Conservation (phyloP, 192 early-diverging fungal genomes). For the Anaeromyces robustus region DNA sequence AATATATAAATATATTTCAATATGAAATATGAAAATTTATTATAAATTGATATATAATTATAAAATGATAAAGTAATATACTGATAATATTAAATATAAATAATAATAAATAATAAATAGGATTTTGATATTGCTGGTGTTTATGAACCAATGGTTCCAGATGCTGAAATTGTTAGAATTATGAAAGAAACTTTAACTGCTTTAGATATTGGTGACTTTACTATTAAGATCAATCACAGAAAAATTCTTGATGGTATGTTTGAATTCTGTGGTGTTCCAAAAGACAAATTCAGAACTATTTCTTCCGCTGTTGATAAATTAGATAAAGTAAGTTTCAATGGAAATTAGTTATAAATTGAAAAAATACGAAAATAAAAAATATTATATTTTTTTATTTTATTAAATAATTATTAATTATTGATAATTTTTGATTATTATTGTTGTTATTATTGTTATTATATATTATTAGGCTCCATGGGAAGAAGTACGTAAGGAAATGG, state of each 20-base stretch:
- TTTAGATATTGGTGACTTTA: conserved; percentile 77
- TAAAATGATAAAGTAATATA: too few relatives aligned
- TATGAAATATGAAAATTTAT: too few relatives aligned
- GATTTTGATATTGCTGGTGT: conserved; percentile 95
- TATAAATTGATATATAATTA: too few relatives aligned
- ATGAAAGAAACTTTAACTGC: conserved; percentile 62
- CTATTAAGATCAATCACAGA: conserved; percentile 91
- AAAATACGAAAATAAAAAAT: not conserved
- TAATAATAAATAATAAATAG: conserved; percentile 9
- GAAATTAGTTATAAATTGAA: not conserved
- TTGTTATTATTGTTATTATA: too few relatives aligned
- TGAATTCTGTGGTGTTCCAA: conserved; percentile 84
- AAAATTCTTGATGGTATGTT: conserved; percentile 97
- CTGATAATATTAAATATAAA: too few relatives aligned
- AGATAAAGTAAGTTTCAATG: conserved; percentile 70
- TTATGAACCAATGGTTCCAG: conserved; percentile 94
- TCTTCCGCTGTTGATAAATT: conserved; percentile 97
- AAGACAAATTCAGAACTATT: conserved; percentile 71
- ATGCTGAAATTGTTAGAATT: conserved; percentile 74
- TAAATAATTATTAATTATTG: too few relatives aligned
- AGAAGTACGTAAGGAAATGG: conserved; percentile 90
- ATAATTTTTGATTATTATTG: too few relatives aligned
- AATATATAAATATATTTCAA: too few relatives aligned
- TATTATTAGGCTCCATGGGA: conserved; percentile 53
- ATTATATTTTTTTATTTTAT: not conserved